These are phyloP conservation scores for Neolentinus lepideus DNA, from an alignment of 1,284 basidiomycete genomes.

Conservation along the genomic window DNA sequence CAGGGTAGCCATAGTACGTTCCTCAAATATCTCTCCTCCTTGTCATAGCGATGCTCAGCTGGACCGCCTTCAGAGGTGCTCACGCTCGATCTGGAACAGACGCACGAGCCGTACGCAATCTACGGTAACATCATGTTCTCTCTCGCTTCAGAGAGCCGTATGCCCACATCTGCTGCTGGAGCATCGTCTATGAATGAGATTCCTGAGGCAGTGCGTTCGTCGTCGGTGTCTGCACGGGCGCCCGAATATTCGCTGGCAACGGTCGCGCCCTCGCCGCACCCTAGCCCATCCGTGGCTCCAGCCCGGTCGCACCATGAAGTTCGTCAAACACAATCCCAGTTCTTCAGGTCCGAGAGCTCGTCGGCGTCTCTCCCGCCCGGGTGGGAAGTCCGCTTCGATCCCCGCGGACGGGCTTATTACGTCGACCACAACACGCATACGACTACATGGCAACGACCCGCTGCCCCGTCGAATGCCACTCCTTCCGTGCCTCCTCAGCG, in stretches of 20 bases:
- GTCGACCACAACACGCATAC: slow-evolving; percentile 91
- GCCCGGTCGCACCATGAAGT: slow-evolving; percentile 21
- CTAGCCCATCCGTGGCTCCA: slow-evolving; percentile 19
- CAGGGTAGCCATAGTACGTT: slow-evolving; percentile 67
- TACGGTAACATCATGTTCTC: slow-evolving; percentile 83
- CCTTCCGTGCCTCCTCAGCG: slow-evolving; percentile 49
- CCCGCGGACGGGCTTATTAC: slow-evolving; percentile 87
- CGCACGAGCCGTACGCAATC: slow-evolving; percentile 80
- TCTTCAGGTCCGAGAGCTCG: background rate
- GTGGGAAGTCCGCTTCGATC: slow-evolving; percentile 92
- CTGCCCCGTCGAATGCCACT: slow-evolving; percentile 16
- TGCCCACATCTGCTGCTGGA: slow-evolving; percentile 24
- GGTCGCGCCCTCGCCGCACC: slow-evolving; percentile 20
- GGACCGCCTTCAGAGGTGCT: slow-evolving; percentile 50
- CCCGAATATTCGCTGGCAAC: no score
- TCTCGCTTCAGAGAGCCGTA: slow-evolving; percentile 54
- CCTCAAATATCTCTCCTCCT: background rate
- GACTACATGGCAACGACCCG: slow-evolving; percentile 86
- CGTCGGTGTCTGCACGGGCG: slow-evolving; percentile 21
- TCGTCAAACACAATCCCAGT: slow-evolving; percentile 5
- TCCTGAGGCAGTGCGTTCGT: slow-evolving; percentile 23
- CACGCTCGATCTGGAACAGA: slow-evolving; percentile 78
- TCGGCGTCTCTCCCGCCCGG: slow-evolving; percentile 71
- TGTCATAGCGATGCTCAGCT: slow-evolving; percentile 4
- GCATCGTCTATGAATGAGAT: slow-evolving; percentile 20